Evolutionary conservation across 768 basidiomycete species (phyloP).

Genomic region (Russula ochroleuca): DNA sequence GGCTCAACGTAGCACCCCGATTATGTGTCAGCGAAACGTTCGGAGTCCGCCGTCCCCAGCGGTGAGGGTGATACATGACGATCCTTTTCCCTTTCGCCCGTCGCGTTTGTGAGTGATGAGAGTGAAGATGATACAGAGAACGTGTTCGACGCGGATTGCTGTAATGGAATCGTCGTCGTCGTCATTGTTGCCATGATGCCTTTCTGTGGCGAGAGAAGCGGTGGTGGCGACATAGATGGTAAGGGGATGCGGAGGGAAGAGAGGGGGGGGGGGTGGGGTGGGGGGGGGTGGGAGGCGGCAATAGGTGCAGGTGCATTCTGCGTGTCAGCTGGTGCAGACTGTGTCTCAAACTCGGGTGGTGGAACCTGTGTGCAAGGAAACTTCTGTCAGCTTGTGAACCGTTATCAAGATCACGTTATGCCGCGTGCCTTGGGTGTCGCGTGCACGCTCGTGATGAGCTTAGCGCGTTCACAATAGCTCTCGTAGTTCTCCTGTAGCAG

Average conservation of each 20-base stretch:
- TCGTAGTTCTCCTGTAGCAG: constrained; percentile 86
- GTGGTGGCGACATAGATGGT: constrained; percentile 31
- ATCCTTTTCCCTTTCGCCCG: constrained; percentile 42
- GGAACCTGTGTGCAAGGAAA: constrained; percentile 30
- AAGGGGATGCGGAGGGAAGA: no score
- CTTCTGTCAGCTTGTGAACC: not conserved
- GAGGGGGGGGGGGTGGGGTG: constrained; percentile 30
- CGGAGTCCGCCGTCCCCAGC: constrained; percentile 63
- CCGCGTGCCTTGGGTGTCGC: constrained; percentile 68
- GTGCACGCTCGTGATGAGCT: constrained; percentile 86
- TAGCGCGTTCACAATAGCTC: constrained; percentile 80
- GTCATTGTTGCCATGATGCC: constrained; percentile 32
- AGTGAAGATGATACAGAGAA: constrained; percentile 35
- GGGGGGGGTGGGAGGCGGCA: constrained; percentile 32
- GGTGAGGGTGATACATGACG: constrained; percentile 67
- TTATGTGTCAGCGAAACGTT: constrained; percentile 44
- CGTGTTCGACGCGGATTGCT: constrained; percentile 40
- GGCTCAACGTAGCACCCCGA: constrained; percentile 32
- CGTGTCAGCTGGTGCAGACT: constrained; percentile 32
- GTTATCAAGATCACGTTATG: not conserved
- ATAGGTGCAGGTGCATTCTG: constrained; percentile 32
- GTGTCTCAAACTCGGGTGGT: constrained; percentile 60
- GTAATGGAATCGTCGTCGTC: constrained; percentile 39
- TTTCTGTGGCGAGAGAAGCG: constrained; percentile 32
- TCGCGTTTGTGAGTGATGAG: constrained; percentile 35